A percentile compares a stretch with the other conserved stretches of the same genome.
These are phyloP conservation scores for Aspergillus sparsus DNA, from an alignment of 495 filamentous ascomycete species.

Conservation along the genomic window DNA sequence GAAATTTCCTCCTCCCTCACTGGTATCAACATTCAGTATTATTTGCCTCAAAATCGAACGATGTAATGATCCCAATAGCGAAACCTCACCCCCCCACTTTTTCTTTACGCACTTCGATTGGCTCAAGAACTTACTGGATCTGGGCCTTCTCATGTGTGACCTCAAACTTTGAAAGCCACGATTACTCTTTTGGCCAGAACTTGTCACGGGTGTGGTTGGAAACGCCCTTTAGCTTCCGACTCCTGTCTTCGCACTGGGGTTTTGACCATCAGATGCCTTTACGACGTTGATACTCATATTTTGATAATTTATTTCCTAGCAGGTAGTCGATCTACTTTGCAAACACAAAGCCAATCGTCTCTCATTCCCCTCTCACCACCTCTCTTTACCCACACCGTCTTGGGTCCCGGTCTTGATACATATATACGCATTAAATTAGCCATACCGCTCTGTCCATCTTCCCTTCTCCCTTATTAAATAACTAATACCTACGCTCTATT, in stretches of 20 bases:
- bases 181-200: constrained; percentile 19
- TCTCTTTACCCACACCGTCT: no score
- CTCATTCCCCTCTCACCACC: no score
- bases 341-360: no score
- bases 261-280: neutral
- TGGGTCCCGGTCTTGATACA: no score
- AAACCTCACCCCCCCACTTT: constrained; percentile 25
- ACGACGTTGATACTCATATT: no score
- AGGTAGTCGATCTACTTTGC: no score
- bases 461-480: no score
- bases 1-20: constrained; percentile 16
- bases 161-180: constrained; percentile 11
- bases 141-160: constrained; percentile 22
- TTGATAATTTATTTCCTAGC: no score
- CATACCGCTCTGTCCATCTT: no score
- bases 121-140: constrained; percentile 24
- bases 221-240: constrained; percentile 19
- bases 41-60: constrained; percentile 26
- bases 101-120: constrained; percentile 22
- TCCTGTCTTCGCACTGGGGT: constrained; percentile 18
- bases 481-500: no score
- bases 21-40: constrained; percentile 18
- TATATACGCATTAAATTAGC: no score
- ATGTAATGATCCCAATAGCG: constrained; percentile 38
- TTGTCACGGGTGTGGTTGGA: constrained; percentile 2